Base-by-base conservation (phyloP, 2,329 filamentous ascomycete genomes). In the Didymella arachidicola region DNA sequence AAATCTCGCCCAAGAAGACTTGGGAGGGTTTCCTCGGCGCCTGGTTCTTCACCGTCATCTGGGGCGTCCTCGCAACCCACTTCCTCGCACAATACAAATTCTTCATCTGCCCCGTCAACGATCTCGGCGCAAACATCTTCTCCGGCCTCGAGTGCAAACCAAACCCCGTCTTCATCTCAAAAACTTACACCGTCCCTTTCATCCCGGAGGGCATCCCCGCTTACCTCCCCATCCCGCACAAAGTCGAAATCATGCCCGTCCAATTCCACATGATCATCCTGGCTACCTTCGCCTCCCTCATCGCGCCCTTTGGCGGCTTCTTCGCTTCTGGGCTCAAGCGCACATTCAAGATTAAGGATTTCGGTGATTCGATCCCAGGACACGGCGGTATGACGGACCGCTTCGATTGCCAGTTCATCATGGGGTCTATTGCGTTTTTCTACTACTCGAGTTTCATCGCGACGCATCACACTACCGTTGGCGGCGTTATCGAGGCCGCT, bases 371-470 rank as follows among this genome's bases (percentile, higher is more conserved):
- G 1, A 99, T 99, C 68, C 95, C 95, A 1, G 95, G 95, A 22
- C 95, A 99, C 72, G 95, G 95, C 61, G 95, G 95, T 68, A 98
- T 99, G 81, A 99, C 95, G 16, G 95, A 99, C 76, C 91, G 95
- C 62, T 98, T 99, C 94, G 95, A 99, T 76, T 99, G 95, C 78
- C 95, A 99, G 76, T 99, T 99, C 81, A 98, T 98, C 82, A 99
- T 99, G 95, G 95, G 95, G 8, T 95, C 97, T 79, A 98, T 99
- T 72, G 87, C 94, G 16, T 98, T 93, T 82, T 93, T 99, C 86
- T 99, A 99, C 81, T 99, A 96, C 80, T 93, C 97, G 77, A 95
- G 91, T 72, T 99, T 99, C 77, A 94, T 99, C 72, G 93, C 93
- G 4, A 84, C 92, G 7, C 88, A 97, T 82, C 92, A 94, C 78